Evolutionary conservation across 2,329 filamentous ascomycete genomes (phyloP).

Genomic region (Calonectria honghensis): DNA sequence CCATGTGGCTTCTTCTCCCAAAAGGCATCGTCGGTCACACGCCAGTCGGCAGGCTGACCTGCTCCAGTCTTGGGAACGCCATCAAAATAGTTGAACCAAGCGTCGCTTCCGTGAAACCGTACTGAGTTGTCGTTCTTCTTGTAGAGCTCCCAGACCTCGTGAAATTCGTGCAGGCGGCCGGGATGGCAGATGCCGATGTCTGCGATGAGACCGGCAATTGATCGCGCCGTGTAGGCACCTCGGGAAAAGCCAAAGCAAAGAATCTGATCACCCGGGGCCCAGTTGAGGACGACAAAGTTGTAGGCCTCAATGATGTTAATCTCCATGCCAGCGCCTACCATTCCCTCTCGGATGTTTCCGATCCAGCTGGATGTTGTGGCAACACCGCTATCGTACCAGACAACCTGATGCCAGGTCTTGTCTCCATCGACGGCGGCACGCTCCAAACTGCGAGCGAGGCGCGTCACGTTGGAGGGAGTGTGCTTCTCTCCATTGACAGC

Average conservation of each 20-base stretch:
- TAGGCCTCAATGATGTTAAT: constrained; percentile 61
- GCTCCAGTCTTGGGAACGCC: constrained; percentile 43
- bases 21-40: not conserved
- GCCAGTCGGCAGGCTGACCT: constrained; percentile 36
- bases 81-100: constrained; percentile 51
- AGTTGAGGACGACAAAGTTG: constrained; percentile 62
- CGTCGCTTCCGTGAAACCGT: constrained; percentile 46
- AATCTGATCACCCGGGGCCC: constrained; percentile 56
- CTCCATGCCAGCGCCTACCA: constrained; percentile 54
- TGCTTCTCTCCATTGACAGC: constrained; percentile 52
- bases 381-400: constrained; percentile 62
- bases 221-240: constrained; percentile 62
- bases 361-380: constrained; percentile 48
- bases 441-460: constrained; percentile 57
- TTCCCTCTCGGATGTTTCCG: constrained; percentile 39
- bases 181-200: constrained; percentile 55
- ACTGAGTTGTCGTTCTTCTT: constrained; percentile 46
- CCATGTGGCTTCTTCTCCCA: constrained; percentile 50
- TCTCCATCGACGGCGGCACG: constrained; percentile 51
- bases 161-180: constrained; percentile 53
- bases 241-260: constrained; percentile 61
- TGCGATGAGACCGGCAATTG: constrained; percentile 56
- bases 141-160: constrained; percentile 51
- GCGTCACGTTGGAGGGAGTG: constrained; percentile 59
- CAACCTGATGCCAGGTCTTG: constrained; percentile 59